phyloP scores from a whole-genome alignment of 208 protist genomes.

The Acanthamoeba royreba region DNA sequence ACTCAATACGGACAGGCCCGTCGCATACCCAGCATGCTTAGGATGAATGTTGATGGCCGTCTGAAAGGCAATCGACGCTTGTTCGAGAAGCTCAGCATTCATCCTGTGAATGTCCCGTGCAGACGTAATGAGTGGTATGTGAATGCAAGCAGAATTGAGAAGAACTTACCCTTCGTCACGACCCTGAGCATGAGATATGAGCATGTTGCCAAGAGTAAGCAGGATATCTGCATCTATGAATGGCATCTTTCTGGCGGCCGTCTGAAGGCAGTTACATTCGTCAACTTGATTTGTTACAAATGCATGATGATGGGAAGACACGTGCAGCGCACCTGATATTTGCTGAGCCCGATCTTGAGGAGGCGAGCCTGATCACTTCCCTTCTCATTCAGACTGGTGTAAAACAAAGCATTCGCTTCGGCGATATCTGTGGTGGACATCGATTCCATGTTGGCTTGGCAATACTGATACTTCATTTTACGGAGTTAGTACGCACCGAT shows the following conservation, averaged over 20 bases:
- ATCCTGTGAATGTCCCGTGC: no score
- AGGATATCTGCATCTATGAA: neutral
- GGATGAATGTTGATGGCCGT: neutral
- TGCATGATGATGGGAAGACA: no score
- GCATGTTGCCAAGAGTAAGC: neutral
- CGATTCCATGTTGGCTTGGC: no score
- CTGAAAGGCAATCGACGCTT: neutral
- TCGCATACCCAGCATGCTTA: neutral
- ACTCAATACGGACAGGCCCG: no score
- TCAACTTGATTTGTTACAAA: no score
- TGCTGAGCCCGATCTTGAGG: neutral
- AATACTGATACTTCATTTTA: no score
- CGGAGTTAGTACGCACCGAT: neutral
- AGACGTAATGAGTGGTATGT: neutral
- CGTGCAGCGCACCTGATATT: neutral
- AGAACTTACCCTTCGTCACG: neutral
- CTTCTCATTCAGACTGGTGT: neutral
- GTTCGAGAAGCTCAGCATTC: neutral
- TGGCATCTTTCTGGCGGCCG: neutral
- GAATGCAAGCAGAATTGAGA: no score
- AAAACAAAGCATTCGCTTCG: constrained; percentile 10
- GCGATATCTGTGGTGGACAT: constrained; percentile 34
- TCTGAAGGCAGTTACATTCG: neutral
- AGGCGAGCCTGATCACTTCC: neutral
- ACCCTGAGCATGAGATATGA: neutral